Base-by-base conservation (phyloP, 2,329 filamentous ascomycete genomes). In the Fusarium fracticaudum region DNA sequence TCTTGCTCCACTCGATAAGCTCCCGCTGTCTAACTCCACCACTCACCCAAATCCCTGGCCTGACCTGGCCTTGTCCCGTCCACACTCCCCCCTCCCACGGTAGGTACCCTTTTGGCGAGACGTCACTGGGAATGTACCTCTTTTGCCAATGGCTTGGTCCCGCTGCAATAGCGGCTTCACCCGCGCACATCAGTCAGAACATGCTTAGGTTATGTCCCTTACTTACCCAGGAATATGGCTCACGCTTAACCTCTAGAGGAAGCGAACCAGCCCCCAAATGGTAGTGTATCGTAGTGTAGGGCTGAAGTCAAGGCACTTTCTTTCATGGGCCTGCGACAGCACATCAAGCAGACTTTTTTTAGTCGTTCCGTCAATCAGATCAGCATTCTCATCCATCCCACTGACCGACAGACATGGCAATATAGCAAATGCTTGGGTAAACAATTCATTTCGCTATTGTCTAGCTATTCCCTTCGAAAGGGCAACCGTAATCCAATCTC, bases 241-340 rank as follows among this genome's bases (percentile, higher is more conserved):
- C 73, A 76, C 75, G 75, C 75, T 77, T 77, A 73, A 51, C 75
- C 75, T 77, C 75, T 77, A 77, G 75, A 76, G 75, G 75, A 67
- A 77, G 71, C 53, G 64, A 77, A 60, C 60, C 44, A 58, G 65
- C 65, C 64, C 69, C 67, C 64, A 55, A 68, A 48, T 57, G 53
- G 57, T 63, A 60, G 53, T 69, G 59, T 74, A 77, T 71, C 47
- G 57, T 57, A 63, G 48, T 65, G 61, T 77, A 77, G 73, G 75
- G 75, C 75, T 77, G 75, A 76, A 60, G 44, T 29, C 18, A 20
- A 45, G 40, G n/a, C n/a, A n/a, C n/a, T n/a, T n/a, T n/a, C n/a
- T n/a, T n/a, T n/a, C n/a, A n/a, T n/a, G n/a, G n/a, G n/a, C n/a
- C n/a, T n/a, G n/a, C n/a, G n/a, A n/a, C n/a, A n/a, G 48, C n/a